phyloP scores from a whole-genome alignment of 768 basidiomycete genomes.

The Phanerodontia chrysosporium region DNA sequence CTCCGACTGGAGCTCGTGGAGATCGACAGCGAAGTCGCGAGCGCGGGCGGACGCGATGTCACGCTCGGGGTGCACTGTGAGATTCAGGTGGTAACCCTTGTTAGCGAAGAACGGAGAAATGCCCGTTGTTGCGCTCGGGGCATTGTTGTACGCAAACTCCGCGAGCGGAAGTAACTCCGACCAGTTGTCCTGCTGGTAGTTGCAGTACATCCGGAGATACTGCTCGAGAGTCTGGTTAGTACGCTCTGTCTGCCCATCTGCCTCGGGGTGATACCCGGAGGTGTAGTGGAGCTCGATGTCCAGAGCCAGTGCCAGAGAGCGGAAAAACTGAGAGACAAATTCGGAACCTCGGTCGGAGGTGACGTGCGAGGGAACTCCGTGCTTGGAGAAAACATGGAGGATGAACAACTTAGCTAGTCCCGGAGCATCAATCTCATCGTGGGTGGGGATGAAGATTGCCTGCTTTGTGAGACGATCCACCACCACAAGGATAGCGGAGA shows the following conservation, averaged over 20 bases:
- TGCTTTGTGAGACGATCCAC: slow-evolving; percentile 3
- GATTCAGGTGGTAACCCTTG: slow-evolving; percentile 16
- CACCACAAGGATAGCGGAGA: slow-evolving; percentile 17
- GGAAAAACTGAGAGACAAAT: slow-evolving; percentile 28
- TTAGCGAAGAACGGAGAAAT: slow-evolving; percentile 26
- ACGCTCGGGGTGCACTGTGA: not conserved
- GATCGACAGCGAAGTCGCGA: not conserved
- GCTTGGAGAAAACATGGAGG: slow-evolving; percentile 13
- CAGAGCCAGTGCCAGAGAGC: slow-evolving; percentile 22
- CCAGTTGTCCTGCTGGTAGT: slow-evolving; percentile 31
- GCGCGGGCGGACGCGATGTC: not conserved
- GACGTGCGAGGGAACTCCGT: slow-evolving; percentile 18
- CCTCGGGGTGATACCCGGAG: slow-evolving; percentile 36
- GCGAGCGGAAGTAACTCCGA: slow-evolving; percentile 22
- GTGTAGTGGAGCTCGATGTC: slow-evolving; percentile 16
- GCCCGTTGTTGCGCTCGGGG: slow-evolving; percentile 19
- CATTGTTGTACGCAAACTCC: slow-evolving; percentile 32
- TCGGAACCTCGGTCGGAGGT: slow-evolving; percentile 30
- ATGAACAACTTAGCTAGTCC: slow-evolving; percentile 13
- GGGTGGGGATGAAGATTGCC: slow-evolving; percentile 12
- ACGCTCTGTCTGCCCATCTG: slow-evolving; percentile 35
- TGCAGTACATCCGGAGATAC: slow-evolving; percentile 28
- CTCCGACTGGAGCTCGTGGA: not conserved
- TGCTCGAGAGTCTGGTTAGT: slow-evolving; percentile 30
- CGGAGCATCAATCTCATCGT: slow-evolving; percentile 10